Conservation (phyloP, 345 rosid genomes). For the Dipteronia dyeriana region DNA sequence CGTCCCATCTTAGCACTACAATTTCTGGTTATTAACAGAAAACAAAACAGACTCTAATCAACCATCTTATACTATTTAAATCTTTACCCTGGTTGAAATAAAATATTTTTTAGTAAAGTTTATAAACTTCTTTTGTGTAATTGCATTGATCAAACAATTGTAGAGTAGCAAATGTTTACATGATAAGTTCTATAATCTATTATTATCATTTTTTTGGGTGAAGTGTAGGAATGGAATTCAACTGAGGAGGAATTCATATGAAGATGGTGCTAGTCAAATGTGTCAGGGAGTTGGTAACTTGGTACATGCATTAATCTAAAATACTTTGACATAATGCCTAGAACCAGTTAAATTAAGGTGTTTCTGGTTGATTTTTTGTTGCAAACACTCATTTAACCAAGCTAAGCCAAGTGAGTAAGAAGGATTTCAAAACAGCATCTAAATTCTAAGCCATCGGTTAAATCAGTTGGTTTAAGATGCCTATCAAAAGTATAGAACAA, state of each 20-base stretch:
- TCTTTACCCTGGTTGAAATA: no score
- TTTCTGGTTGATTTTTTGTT: neutral
- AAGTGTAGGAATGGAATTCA: no score
- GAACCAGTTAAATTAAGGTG: neutral
- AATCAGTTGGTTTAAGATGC: neutral
- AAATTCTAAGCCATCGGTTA: neutral
- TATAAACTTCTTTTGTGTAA: no score
- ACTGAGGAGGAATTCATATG: no score
- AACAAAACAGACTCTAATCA: neutral
- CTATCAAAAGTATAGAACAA: neutral
- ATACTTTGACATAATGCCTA: neutral
- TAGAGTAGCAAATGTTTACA: no score
- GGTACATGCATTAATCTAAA: neutral
- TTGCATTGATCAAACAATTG: no score
- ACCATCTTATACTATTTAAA: no score
- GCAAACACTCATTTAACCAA: neutral
- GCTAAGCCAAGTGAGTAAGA: neutral
- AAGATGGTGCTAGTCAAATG: neutral
- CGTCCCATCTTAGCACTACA: neutral
- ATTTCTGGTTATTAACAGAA: neutral
- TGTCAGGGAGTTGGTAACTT: neutral
- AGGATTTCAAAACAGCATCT: neutral
- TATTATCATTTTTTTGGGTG: no score
- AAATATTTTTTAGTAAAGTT: no score
- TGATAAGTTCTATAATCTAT: no score